Conservation (phyloP, 257 asterid genomes). For the Solanum okadae region DNA sequence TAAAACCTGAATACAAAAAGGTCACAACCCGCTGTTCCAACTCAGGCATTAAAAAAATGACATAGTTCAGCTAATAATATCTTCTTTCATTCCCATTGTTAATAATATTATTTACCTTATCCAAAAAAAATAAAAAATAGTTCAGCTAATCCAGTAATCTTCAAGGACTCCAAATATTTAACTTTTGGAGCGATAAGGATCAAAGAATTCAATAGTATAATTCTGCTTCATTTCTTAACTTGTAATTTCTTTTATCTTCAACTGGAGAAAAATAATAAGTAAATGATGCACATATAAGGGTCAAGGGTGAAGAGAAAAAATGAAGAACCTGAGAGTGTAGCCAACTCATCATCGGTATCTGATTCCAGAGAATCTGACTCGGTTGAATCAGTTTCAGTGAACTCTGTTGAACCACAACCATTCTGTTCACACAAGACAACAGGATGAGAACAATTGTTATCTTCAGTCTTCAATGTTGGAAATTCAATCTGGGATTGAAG, state of each 20-base stretch:
- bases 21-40: neutral
- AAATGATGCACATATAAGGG: neutral
- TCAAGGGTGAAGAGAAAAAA: neutral
- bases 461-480: constrained; percentile 45
- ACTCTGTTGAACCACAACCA: constrained; percentile 67
- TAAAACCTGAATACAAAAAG: neutral
- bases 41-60: neutral
- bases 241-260: neutral
- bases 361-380: constrained; percentile 78
- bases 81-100: neutral
- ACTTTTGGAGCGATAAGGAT: neutral
- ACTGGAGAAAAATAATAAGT: neutral
- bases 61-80: neutral
- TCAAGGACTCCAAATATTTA: neutral
- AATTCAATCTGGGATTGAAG: constrained; percentile 35
- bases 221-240: neutral
- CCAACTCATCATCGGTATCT: constrained; percentile 68
- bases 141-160: neutral
- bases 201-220: neutral
- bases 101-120: neutral
- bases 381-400: constrained; percentile 92
- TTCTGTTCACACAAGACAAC: constrained; percentile 50
- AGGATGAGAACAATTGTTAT: constrained; percentile 19
- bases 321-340: constrained; percentile 62
- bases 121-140: neutral